phyloP scores from a whole-genome alignment of 345 rosid genomes.

The Dimocarpus longan region DNA sequence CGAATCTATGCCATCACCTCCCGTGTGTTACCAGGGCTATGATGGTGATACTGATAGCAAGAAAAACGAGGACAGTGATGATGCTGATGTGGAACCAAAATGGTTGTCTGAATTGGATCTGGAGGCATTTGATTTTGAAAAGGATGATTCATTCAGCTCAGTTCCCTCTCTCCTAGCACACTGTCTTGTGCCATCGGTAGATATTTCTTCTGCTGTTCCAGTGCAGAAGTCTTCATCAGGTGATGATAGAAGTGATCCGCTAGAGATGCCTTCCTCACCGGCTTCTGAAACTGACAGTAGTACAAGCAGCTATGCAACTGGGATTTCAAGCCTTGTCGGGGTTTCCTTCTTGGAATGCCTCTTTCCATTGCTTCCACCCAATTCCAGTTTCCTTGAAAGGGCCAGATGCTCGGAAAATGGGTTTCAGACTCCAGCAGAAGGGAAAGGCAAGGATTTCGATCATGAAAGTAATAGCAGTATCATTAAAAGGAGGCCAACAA shows the following conservation, averaged over 20 bases:
- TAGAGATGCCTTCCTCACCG: conserved; percentile 49
- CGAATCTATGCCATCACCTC: conserved; percentile 38
- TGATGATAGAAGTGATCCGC: conserved; percentile 27
- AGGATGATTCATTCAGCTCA: conserved; percentile 60
- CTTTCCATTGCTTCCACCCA: conserved; percentile 68
- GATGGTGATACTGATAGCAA: conserved; percentile 8
- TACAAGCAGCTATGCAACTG: conserved; percentile 68
- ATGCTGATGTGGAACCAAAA: conserved; percentile 13
- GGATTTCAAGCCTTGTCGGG: conserved; percentile 68
- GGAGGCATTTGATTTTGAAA: conserved; percentile 43
- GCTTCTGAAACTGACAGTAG: conserved; percentile 63
- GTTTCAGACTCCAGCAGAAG: conserved; percentile 31
- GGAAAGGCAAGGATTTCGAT: conserved; percentile 22
- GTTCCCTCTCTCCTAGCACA: conserved; percentile 53
- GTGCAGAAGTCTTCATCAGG: conserved; percentile 28
- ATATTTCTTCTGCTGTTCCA: conserved; percentile 46
- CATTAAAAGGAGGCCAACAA: conserved; percentile 48
- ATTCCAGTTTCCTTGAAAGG: conserved; percentile 46
- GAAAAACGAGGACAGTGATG: conserved; percentile 21
- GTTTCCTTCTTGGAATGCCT: conserved; percentile 79
- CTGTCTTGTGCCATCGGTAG: conserved; percentile 37
- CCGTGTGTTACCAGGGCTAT: conserved; percentile 26
- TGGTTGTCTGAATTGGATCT: conserved; percentile 29
- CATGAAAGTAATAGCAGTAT: conserved; percentile 25
- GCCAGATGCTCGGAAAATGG: conserved; percentile 17